Evolutionary conservation across 768 basidiomycete species (phyloP), one percentile per base, ranked within the genome.

Genomic region (Tylopilus plumbeoviolaceoides): DNA sequence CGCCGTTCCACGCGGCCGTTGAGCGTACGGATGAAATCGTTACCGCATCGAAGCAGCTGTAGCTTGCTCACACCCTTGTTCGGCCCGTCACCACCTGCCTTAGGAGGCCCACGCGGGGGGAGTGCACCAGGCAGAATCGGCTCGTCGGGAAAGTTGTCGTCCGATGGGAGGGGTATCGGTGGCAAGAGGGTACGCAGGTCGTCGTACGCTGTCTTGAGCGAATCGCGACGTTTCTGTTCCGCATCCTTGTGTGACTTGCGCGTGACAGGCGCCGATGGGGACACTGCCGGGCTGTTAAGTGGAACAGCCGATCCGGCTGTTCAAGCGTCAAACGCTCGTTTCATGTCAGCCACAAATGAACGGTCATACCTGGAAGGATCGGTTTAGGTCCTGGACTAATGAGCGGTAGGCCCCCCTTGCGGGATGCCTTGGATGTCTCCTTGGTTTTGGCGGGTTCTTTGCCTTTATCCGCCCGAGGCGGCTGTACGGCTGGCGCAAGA

Each of bases 201-300:
- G 60, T 93, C 90, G 62, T 88, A 98, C 5, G 94, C 92, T 15
- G 89, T 85, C 73, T 98, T 99, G 54, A 98, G 82, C 41, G 91
- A 94, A 70, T 99, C 95, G 9, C 97, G 85, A 42, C 97, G 87
- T 67, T 95, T 94, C 69, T 99, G 97, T 70, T 99, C 97, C 6
- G 97, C 97, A 12, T 86, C 90, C 71, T 98, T 98, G 72, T 99
- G 91, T 7, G 90, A 90, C 27, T 85, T 86, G 68, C 91, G 91
- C 54, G 83, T 80, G 44, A 79, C 69, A 33, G 76, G 77, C 27
- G 70, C 71, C 39, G 70, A 69, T 41, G 64, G 80, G 57, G 66
- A 60, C 39, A 66, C 20, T 8, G 63, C 39, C 20, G 70, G 57
- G 14, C 59, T 44, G 28, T 62, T 67, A 20, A 68, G 53, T 33